Base-by-base conservation (phyloP, 352 stramenopile species). In the Blastocystis sp. region DNA sequence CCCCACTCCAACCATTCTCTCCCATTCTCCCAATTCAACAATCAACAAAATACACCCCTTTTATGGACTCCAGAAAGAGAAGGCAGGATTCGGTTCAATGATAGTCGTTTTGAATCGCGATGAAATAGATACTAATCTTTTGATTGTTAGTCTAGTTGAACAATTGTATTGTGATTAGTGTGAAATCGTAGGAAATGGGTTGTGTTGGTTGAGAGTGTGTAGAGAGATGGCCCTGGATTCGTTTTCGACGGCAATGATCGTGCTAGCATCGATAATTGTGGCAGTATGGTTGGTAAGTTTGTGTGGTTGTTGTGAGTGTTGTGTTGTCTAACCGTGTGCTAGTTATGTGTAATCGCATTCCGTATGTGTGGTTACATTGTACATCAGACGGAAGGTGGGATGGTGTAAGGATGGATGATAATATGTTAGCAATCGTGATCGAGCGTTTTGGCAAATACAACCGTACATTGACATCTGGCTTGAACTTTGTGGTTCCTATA, bases 361-460 rank as follows among this genome's bases (percentile, higher is more conserved):
- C 9, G 65, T n/a, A 21, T 45, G n/a, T 65, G 41, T 65, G 28
- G 41, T 19, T 76, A 60, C n/a, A 78, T 87, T 48, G 77, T 87
- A 34, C 77, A 87, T 78, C 77, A 87, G 40, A 87, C 77, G 38
- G 77, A 87, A n/a, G 53, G 77, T 87, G 79, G 0, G 41, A 43
- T 23, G 19, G 48, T 62, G 28, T 34, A 34, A 34, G 34, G 21
- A 52, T 34, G 62, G 1, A 60, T 62, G 21, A 52, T 76, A 78
- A 87, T 34, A 34, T 45, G 7, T 34, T 87, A 87, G 88, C 43
- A 28, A 89, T 91, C 41, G 80, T 90, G 34, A 90, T 91, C 59
- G 89, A 91, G 64, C 89, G 89, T 62, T 89, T 91, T 89, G 89
- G 89, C 21, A 81, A 80, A 52, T 90, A 89, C 48, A 61, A 90